Evolutionary conservation across 108 stramenopile genomes (phyloP).

Genomic region (Cyclotella atomus): DNA sequence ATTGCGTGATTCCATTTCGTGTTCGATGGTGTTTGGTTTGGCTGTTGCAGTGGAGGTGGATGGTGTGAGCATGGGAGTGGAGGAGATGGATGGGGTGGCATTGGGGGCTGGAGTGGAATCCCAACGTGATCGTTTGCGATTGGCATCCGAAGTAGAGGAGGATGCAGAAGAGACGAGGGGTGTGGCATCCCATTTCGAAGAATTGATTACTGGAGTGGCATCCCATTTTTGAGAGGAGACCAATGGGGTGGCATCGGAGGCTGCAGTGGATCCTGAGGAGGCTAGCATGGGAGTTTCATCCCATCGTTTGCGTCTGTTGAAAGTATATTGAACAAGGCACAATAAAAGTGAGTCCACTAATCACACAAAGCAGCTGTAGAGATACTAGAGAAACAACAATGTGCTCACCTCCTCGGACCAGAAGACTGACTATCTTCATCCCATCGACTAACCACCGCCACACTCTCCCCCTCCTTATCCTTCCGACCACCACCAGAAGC

Average conservation of each 20-base stretch:
- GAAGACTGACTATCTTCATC: neutral
- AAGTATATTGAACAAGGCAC: neutral
- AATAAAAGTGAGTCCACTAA: neutral
- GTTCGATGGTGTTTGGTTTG: conserved; percentile 86
- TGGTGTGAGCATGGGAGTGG: conserved; percentile 20
- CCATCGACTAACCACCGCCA: neutral
- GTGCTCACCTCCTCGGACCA: neutral
- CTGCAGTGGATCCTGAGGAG: conserved; percentile 33
- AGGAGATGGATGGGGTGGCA: conserved; percentile 16
- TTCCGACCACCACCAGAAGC: conserved; percentile 27
- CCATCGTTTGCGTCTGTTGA: conserved; percentile 86
- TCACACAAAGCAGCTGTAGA: neutral
- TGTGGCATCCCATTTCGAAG: conserved; percentile 83
- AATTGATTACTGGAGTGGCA: conserved; percentile 28
- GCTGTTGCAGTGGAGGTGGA: conserved; percentile 21
- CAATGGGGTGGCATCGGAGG: conserved; percentile 34
- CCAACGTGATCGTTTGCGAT: conserved; percentile 69
- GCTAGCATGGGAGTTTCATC: conserved; percentile 87
- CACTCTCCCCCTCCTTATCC: neutral
- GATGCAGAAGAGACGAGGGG: conserved; percentile 64
- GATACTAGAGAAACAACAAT: neutral
- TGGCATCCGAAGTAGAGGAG: conserved; percentile 26
- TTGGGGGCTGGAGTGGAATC: conserved; percentile 77
- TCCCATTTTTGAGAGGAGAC: conserved; percentile 45
- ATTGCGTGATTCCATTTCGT: conserved; percentile 96